Base-by-base conservation (phyloP, 805 yeast genomes). In the Cyberlindnera meyerae region DNA sequence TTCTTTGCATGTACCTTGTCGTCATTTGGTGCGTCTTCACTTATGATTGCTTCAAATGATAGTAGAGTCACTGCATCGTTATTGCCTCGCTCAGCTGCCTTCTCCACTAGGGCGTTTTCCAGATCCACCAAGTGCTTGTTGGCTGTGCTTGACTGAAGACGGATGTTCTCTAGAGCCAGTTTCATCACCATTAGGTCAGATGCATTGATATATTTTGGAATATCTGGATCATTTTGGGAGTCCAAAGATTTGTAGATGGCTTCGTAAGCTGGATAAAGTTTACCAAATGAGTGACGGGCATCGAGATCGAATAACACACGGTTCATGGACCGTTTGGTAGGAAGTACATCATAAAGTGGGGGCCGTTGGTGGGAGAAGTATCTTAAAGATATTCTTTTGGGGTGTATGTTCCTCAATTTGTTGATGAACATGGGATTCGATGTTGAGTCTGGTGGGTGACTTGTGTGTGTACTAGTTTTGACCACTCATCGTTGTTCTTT, bases 21-120 rank as follows among this genome's bases (percentile, higher is more conserved):
- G 3, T 76, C 84, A 2, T 15, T 15, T 0, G 66, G 40, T 16
- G 59, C 57, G 2, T 61, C 60, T 2, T 56, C 53, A 27, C 61
- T 64, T 11, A 64, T 60, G 20, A 84, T 58, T 2, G 84, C 77
- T 33, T 79, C 77, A 46, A 79, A 86, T 4, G 90, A 77, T 15
- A 89, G 57, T 11, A 84, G 63, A 1, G 90, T 67, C 16, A 88
- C 74, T 0, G 96, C 96, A 57, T 87, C 86, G 44, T 77, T 73
- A 49, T 82, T 77, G 1, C 96, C 96, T 51, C 76, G 51, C 50
- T 84, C 94, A 0, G 95, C 95, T 11, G 95, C 86, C 34, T 71
- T 71, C 42, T 87, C 94, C n/a, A 88, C 71, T 15, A 89, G 57
- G 44, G 75, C 79, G 44, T 78, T 75, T 53, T 88, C 96, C 24